Conservation (phyloP, 495 filamentous ascomycete genomes). For the Hypoxylon lenormandii region DNA sequence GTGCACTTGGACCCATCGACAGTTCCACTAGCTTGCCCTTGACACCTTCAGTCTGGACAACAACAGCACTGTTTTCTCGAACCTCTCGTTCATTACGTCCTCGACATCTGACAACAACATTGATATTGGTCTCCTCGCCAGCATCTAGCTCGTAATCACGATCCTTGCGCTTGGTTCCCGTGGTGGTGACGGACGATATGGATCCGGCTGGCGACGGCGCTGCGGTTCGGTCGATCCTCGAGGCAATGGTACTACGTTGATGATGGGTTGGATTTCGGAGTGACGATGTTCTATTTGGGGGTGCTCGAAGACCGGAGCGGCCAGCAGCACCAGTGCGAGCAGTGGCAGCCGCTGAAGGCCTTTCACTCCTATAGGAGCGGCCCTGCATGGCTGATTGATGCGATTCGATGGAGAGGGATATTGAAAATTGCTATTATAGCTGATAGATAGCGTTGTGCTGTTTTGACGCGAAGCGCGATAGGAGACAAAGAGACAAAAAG, state of each 20-base stretch:
- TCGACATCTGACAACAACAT: constrained; percentile 93
- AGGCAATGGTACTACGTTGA: constrained; percentile 40
- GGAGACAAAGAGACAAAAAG: neutral
- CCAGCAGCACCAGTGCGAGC: constrained; percentile 34
- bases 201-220: constrained; percentile 75
- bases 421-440: constrained; percentile 39
- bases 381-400: constrained; percentile 42
- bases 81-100: constrained; percentile 93
- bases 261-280: constrained; percentile 44
- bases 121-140: constrained; percentile 91
- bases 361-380: constrained; percentile 50
- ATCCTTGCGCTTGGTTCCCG: constrained; percentile 78
- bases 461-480: constrained; percentile 6
- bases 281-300: constrained; percentile 37
- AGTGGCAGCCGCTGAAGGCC: constrained; percentile 42
- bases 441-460: constrained; percentile 22
- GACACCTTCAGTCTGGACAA: constrained; percentile 85
- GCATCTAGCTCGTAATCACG: constrained; percentile 80
- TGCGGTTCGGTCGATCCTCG: constrained; percentile 57
- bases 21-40: constrained; percentile 85
- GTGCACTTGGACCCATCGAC: constrained; percentile 88
- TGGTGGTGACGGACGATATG: constrained; percentile 65
- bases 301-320: constrained; percentile 51
- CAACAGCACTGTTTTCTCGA: constrained; percentile 90
- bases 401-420: constrained; percentile 6